Percentiles rank a stretch among this genome's conserved stretches.
Conservation (phyloP, 441 rosid genomes). For the Gossypium gossypioides region DNA sequence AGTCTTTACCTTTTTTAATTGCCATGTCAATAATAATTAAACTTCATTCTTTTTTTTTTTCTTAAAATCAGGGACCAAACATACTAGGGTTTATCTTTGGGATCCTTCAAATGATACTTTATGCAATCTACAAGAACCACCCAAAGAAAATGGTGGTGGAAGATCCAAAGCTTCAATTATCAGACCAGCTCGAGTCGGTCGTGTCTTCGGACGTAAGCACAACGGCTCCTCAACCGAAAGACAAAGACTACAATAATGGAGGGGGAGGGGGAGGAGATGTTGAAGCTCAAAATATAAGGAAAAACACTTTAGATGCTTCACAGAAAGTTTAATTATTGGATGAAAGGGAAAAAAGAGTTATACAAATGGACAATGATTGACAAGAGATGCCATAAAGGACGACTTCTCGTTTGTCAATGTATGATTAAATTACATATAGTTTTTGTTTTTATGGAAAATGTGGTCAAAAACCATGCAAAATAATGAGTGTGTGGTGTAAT, state of each 20-base stretch:
- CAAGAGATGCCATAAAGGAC: neutral
- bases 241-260: neutral
- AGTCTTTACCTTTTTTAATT: no score
- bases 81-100: conserved; percentile 65
- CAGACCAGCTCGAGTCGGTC: conserved; percentile 23
- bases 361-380: neutral
- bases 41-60: neutral
- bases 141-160: conserved; percentile 26
- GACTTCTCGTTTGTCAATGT: neutral
- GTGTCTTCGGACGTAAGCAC: neutral
- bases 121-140: conserved; percentile 44
- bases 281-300: neutral
- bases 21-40: neutral
- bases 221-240: neutral
- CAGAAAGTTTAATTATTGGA: neutral
- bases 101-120: conserved; percentile 61
- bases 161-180: conserved; percentile 26
- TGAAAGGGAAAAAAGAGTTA: neutral
- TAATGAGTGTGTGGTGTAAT: neutral
- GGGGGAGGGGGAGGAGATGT: neutral
- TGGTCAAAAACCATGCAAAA: neutral
- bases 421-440: neutral
- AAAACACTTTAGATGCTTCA: neutral
- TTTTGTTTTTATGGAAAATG: conserved; percentile 3
- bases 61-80: conserved; percentile 49